These are phyloP conservation scores for Begonia peltatifolia DNA, from an alignment of 306 rosid species.

Conservation along the genomic window DNA sequence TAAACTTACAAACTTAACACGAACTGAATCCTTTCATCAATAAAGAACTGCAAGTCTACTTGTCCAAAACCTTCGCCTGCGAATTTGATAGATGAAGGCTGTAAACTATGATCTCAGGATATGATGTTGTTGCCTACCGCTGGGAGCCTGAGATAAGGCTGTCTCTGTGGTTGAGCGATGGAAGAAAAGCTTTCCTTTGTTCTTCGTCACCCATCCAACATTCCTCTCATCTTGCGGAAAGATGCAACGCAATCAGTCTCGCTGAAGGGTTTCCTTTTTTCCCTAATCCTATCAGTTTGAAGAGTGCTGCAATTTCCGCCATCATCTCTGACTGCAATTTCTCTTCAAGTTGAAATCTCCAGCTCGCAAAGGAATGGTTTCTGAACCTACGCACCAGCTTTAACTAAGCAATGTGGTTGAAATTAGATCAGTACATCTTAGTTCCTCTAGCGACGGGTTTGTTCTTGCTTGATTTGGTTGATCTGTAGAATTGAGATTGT, in stretches of 20 bases:
- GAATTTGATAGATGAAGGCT: neutral
- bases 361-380: too few species aligned
- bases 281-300: constrained; percentile 49
- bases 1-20: too few species aligned
- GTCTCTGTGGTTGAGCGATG: constrained; percentile 19
- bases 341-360: too few species aligned
- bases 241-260: constrained; percentile 65
- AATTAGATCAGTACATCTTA: too few species aligned
- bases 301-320: constrained; percentile 68
- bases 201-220: constrained; percentile 67
- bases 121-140: too few species aligned
- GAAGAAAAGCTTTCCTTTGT: constrained; percentile 36
- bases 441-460: too few species aligned
- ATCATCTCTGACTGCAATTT: constrained; percentile 49
- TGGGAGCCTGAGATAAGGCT: neutral
- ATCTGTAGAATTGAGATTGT: too few species aligned
- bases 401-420: too few species aligned
- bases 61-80: neutral
- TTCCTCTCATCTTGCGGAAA: constrained; percentile 62
- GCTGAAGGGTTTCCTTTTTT: constrained; percentile 90
- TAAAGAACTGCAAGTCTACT: neutral
- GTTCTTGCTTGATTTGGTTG: too few species aligned
- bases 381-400: too few species aligned
- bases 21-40: too few species aligned
- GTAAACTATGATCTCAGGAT: neutral